phyloP scores from a whole-genome alignment of 148 eudicot species.

The Chenopodium quinoa region DNA sequence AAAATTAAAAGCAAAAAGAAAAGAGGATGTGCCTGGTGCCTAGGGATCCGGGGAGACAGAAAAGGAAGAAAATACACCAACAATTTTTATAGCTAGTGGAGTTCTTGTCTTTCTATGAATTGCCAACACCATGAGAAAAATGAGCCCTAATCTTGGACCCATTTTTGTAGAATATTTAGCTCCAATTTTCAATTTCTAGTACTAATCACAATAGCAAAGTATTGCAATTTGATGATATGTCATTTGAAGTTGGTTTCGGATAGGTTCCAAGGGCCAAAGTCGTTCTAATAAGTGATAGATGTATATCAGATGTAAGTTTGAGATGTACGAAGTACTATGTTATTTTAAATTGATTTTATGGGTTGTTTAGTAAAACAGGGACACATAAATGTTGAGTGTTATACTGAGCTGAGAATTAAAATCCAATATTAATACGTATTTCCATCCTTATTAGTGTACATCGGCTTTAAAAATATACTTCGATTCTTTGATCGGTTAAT shows the following conservation, averaged over 20 bases:
- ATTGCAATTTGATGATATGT: not conserved
- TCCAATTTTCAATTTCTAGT: not conserved
- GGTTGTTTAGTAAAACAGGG: no score
- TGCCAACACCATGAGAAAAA: slow-evolving; percentile 14
- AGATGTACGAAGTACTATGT: no score
- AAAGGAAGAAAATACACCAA: not conserved
- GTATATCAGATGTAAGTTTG: no score
- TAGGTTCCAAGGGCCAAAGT: no score
- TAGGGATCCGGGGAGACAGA: slow-evolving; percentile 27
- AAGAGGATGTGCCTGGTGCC: slow-evolving; percentile 8
- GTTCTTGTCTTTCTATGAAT: slow-evolving; percentile 17
- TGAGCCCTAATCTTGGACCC: slow-evolving; percentile 3
- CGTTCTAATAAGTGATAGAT: no score
- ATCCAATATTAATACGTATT: no score
- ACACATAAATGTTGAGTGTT: no score
- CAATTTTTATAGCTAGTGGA: slow-evolving; percentile 1
- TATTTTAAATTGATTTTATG: no score
- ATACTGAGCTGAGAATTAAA: no score
- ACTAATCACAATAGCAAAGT: not conserved
- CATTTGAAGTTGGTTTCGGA: not conserved
- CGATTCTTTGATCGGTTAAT: no score
- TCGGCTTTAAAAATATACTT: no score
- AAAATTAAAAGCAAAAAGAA: slow-evolving; percentile 1
- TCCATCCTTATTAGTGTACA: no score
- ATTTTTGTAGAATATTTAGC: not conserved